A percentile compares a stretch with the other conserved stretches of the same genome.
Conservation (phyloP, 768 basidiomycete genomes). For the Dacryopinax primogenitus region DNA sequence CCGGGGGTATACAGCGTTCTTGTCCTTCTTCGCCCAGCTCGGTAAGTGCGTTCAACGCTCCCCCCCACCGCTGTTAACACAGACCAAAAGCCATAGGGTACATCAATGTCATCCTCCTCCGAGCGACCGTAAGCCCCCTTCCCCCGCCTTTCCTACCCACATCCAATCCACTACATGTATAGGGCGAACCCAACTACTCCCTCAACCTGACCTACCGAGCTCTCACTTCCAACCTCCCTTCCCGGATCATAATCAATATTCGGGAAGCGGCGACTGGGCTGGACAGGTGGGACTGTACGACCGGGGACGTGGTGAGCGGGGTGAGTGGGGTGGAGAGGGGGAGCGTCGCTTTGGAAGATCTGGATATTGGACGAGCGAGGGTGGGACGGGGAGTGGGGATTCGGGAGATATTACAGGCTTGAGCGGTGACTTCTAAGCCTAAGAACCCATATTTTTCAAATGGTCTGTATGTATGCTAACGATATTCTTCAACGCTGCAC, state of each 20-base stretch:
- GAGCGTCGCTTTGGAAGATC: background rate
- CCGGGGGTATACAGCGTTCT: background rate
- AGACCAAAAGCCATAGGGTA: background rate
- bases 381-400: no score
- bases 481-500: no score
- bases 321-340: background rate
- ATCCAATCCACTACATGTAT: background rate
- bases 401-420: no score
- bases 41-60: background rate
- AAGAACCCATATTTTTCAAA: no score
- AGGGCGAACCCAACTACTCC: background rate
- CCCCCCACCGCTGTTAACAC: background rate
- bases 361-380: no score
- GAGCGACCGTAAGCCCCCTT: background rate
- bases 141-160: background rate
- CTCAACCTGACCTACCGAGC: background rate
- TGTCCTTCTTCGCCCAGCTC: background rate
- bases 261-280: background rate
- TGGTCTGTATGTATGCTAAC: no score
- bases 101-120: background rate
- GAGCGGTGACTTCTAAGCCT: no score
- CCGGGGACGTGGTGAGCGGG: background rate
- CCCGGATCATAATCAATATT: background rate
- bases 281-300: background rate
- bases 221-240: background rate